A percentile compares a stretch with the other conserved stretches of the same genome.
Evolutionary conservation across 257 asterid genomes (phyloP).

Genomic region (Thymus mandschuricus): DNA sequence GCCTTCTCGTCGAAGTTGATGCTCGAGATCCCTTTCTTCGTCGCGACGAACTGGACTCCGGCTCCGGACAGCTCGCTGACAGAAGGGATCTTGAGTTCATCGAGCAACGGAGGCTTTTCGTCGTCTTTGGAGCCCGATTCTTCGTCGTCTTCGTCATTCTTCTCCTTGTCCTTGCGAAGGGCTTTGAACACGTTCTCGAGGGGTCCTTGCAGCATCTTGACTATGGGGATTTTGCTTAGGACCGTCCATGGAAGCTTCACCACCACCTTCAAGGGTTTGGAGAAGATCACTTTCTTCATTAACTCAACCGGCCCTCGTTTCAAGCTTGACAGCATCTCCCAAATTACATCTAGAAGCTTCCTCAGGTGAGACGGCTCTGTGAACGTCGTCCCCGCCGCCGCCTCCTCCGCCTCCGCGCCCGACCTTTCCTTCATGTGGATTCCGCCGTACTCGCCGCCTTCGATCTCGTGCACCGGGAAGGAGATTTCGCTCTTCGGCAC

Average conservation of each 20-base stretch:
- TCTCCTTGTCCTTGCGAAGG: constrained; percentile 11
- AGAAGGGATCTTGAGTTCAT: constrained; percentile 49
- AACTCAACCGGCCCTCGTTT: constrained; percentile 28
- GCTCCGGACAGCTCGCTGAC: constrained; percentile 38
- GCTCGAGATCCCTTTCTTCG: constrained; percentile 34
- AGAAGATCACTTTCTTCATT: constrained; percentile 38
- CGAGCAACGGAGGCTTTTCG: constrained; percentile 42
- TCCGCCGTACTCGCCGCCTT: neutral
- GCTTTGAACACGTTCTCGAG: constrained; percentile 29
- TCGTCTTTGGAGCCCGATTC: neutral
- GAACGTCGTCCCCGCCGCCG: neutral
- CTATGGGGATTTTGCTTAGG: constrained; percentile 40
- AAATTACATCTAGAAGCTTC: constrained; percentile 2
- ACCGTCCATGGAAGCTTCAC: constrained; percentile 49
- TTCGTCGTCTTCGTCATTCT: constrained; percentile 23
- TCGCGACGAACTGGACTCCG: constrained; percentile 37
- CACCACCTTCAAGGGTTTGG: constrained; percentile 40
- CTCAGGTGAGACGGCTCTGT: constrained; percentile 23
- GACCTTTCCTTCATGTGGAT: neutral
- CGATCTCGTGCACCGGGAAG: constrained; percentile 23
- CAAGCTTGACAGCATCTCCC: constrained; percentile 36
- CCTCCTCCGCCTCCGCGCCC: neutral
- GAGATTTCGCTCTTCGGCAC: constrained; percentile 41
- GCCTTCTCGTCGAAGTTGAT: constrained; percentile 33
- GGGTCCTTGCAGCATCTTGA: constrained; percentile 40